Conservation (phyloP, 169 alveolate genomes). For the Eimeria sp. region DNA sequence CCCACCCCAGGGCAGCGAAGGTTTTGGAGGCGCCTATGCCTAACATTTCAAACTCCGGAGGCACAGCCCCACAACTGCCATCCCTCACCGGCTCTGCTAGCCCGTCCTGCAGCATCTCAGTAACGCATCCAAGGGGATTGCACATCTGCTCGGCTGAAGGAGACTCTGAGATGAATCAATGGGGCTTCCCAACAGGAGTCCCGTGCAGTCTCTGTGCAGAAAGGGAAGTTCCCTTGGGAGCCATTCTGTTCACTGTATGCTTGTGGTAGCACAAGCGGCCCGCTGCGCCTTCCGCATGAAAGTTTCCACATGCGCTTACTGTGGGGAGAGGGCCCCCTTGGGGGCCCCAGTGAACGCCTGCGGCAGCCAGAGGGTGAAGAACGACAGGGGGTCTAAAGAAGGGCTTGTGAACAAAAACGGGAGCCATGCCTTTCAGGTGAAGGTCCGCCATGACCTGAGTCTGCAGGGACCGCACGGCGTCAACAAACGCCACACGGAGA, state of each 20-base stretch:
- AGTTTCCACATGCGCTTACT: background rate
- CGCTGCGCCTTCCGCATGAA: background rate
- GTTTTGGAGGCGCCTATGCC: conserved; percentile 40
- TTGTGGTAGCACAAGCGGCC: background rate
- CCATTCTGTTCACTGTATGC: background rate
- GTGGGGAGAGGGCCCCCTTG: background rate
- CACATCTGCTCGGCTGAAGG: background rate
- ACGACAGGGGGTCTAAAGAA: conserved; percentile 32
- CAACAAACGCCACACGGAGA: background rate
- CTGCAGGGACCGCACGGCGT: background rate
- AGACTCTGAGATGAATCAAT: background rate
- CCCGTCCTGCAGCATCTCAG: conserved; percentile 6
- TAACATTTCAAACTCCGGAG: conserved; percentile 29
- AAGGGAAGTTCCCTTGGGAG: background rate
- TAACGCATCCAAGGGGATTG: background rate
- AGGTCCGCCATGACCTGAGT: conserved; percentile 71
- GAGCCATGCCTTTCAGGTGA: conserved; percentile 71
- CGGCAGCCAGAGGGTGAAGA: conserved; percentile 62
- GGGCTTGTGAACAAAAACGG: conserved; percentile 48
- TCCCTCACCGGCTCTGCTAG: background rate
- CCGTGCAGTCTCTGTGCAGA: background rate
- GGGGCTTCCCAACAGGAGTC: background rate
- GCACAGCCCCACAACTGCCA: background rate
- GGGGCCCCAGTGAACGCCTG: background rate
- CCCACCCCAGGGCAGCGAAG: conserved; percentile 59